Conservation (phyloP, 2,329 filamentous ascomycete species). For the Calonectria hongkongensis region DNA sequence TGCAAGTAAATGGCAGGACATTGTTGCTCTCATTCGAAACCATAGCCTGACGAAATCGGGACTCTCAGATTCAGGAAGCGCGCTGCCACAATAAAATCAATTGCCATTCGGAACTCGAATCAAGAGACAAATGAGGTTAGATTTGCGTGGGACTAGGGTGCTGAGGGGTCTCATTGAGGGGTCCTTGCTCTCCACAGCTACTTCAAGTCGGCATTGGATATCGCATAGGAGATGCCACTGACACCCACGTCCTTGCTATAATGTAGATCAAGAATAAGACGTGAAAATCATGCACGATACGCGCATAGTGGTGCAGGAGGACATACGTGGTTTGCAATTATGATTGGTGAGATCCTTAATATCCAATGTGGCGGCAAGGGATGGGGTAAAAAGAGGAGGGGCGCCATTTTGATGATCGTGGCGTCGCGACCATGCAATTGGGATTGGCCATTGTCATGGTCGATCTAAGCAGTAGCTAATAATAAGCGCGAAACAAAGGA, state of each 20-base stretch:
- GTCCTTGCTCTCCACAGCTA: not conserved
- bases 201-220: not conserved
- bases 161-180: not conserved
- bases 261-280: not conserved
- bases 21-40: not conserved
- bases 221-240: slow-evolving; percentile 1
- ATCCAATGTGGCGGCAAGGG: slow-evolving; percentile 1
- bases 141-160: not conserved
- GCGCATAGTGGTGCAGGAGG: not conserved
- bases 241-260: slow-evolving; percentile 20
- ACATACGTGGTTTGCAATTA: not conserved
- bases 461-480: slow-evolving; percentile 3
- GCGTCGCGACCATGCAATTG: not conserved
- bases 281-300: not conserved
- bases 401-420: not conserved
- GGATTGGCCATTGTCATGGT: not conserved
- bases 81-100: not conserved
- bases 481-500: slow-evolving; percentile 5
- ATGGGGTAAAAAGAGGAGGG: not conserved
- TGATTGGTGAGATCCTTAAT: slow-evolving; percentile 10
- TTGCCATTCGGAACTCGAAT: not conserved
- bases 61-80: too few species aligned
- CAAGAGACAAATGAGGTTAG: not conserved
- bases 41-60: not conserved
- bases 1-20: too few species aligned